Evolutionary conservation across 345 rosid genomes (phyloP).

Genomic region (Eucalyptus albens): DNA sequence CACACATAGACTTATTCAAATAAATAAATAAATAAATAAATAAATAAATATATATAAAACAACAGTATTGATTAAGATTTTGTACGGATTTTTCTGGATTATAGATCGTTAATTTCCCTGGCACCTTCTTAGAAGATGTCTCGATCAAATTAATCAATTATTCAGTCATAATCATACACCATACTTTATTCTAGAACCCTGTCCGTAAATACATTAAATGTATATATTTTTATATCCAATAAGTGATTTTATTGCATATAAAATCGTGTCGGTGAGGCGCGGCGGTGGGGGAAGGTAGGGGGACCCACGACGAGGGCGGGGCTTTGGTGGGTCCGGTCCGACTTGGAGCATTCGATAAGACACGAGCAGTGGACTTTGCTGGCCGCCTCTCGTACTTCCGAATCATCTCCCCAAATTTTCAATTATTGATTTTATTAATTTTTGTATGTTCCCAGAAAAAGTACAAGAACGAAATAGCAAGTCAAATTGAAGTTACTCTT

Average conservation of each 20-base stretch:
- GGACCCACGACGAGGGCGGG: background rate
- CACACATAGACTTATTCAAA: accelerated
- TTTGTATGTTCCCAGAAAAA: too few relatives aligned
- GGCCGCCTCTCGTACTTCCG: background rate
- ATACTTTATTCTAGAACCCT: background rate
- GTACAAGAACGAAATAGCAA: background rate
- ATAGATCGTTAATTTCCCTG: background rate
- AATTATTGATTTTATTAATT: background rate
- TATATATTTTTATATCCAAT: background rate
- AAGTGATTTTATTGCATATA: background rate
- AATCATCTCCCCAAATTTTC: background rate
- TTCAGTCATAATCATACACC: background rate
- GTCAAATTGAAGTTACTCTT: background rate
- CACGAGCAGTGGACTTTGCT: background rate
- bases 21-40: too few relatives aligned
- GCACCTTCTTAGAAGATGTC: background rate
- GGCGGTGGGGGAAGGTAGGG: background rate
- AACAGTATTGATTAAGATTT: background rate
- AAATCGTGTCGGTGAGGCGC: background rate
- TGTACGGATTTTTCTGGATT: background rate
- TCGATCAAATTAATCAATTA: background rate
- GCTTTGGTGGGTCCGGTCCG: background rate
- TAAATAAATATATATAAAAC: background rate
- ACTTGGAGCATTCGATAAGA: background rate
- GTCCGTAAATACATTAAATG: background rate